Base-by-base conservation (phyloP, 1,284 basidiomycete species). In the Irpex sp. region DNA sequence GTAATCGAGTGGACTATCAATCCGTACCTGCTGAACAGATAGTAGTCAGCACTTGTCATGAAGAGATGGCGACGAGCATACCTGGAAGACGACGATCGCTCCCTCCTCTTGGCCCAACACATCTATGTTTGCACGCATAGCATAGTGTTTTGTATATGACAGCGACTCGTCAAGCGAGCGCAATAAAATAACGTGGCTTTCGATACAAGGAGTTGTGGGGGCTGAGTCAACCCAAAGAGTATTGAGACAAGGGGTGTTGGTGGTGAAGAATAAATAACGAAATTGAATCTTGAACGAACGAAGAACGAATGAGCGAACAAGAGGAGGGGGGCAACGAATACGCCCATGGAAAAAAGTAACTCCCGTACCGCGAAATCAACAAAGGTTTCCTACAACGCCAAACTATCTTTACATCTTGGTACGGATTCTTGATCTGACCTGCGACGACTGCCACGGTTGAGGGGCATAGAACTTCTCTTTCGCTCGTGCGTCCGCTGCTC, bases 401-500 rank as follows among this genome's bases (percentile, higher is more conserved):
- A n/a, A 49, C 57, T 58, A 61, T 55, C 58, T 26, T 59, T 67
- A 65, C 65, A 65, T 65, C 57, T 65, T 66, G 36, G 54, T 26
- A 19, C 37, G 62, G 46, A 59, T 56, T 50, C 55, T 66, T 56
- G 63, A 65, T 61, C 66, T 63, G 58, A 61, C 55, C 63, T 63
- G 62, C 64, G 63, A 63, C 61, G 67, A 65, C 19, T 15, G 31
- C 70, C 70, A 72, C 37, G 67, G 63, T 49, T 64, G 59, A 17
- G 73, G 71, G 60, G 71, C 71, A 33, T 69, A 62, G 60, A 74
- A 74, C 65, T 70, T 72, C 62, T 83, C 79, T 68, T 79, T 81
- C 62, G 78, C 78, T 15, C 66, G 66, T 17, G 61, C 61, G 67
- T 89, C 83, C 61, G 83, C 78, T 64, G 75, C 76, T 64, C 79